These are phyloP conservation scores for Aristolochia contorta DNA, from an alignment of 164 flowering plant genomes.

Conservation along the genomic window DNA sequence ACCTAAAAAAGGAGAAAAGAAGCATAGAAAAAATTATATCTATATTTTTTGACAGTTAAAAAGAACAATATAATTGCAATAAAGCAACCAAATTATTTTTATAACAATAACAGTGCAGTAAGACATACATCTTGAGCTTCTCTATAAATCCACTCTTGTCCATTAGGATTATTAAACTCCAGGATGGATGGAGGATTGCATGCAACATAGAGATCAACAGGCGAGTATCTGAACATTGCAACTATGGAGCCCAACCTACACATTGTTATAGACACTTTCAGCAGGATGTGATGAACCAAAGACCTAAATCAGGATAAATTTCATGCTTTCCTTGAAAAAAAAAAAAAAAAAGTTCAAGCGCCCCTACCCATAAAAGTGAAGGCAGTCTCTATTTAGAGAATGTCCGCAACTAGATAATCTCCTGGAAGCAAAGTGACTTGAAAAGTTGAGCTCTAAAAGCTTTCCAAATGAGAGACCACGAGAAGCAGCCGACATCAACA, in stretches of 20 bases:
- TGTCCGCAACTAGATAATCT: slow-evolving; percentile 62
- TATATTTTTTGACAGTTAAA: too few species aligned
- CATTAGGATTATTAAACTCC: slow-evolving; percentile 38
- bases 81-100: neutral
- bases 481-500: slow-evolving; percentile 57
- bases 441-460: slow-evolving; percentile 80
- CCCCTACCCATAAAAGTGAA: slow-evolving; percentile 73
- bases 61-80: neutral
- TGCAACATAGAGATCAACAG: slow-evolving; percentile 45
- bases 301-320: neutral
- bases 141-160: slow-evolving; percentile 35
- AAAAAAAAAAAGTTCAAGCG: neutral
- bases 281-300: neutral
- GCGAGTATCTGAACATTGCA: slow-evolving; percentile 72
- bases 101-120: neutral
- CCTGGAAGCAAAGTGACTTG: slow-evolving; percentile 30
- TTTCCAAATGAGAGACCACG: slow-evolving; percentile 83
- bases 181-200: slow-evolving; percentile 62
- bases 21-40: too few species aligned
- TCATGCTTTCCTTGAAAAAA: neutral
- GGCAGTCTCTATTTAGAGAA: slow-evolving; percentile 53
- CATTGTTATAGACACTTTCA: slow-evolving; percentile 3
- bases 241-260: slow-evolving; percentile 75
- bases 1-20: slow-evolving; percentile 32
- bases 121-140: slow-evolving; percentile 58